Evolutionary conservation across 208 protist genomes (phyloP).

Genomic region (Leishmania gerbilli): DNA sequence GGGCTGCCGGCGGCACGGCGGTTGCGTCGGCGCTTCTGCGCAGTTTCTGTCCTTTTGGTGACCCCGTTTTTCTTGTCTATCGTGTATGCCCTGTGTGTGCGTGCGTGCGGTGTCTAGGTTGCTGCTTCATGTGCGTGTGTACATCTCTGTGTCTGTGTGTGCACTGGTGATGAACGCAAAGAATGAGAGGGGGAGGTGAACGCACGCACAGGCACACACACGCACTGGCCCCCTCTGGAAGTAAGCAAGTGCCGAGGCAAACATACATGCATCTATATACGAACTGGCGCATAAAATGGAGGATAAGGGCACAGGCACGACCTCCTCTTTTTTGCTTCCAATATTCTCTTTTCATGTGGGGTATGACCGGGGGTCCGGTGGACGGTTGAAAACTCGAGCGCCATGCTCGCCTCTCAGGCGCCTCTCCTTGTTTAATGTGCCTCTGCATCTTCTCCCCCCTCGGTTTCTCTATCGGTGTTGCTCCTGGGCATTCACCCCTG

Average conservation of each 20-base stretch:
- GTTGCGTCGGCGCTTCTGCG: neutral
- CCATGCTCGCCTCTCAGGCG: neutral
- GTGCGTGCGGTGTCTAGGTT: neutral
- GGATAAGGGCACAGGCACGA: neutral
- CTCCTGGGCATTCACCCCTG: neutral
- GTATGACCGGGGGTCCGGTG: neutral
- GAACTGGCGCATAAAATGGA: neutral
- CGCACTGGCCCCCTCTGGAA: neutral
- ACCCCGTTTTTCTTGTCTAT: neutral
- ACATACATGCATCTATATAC: neutral
- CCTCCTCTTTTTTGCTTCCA: slow-evolving; percentile 1
- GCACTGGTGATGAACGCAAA: neutral
- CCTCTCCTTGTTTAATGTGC: neutral
- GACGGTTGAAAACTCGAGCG: neutral
- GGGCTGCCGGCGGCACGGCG: neutral
- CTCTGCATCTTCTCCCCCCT: neutral
- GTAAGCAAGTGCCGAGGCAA: neutral
- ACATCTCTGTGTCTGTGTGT: neutral
- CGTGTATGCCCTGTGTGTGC: neutral
- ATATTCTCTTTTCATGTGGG: slow-evolving; percentile 1
- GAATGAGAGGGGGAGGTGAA: neutral
- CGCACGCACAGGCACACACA: neutral
- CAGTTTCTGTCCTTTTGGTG: neutral
- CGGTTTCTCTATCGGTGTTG: neutral
- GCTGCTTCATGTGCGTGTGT: neutral